Evolutionary conservation across 192 early-diverging fungal species (phyloP).

Genomic region (Entophlyctis helioformis): DNA sequence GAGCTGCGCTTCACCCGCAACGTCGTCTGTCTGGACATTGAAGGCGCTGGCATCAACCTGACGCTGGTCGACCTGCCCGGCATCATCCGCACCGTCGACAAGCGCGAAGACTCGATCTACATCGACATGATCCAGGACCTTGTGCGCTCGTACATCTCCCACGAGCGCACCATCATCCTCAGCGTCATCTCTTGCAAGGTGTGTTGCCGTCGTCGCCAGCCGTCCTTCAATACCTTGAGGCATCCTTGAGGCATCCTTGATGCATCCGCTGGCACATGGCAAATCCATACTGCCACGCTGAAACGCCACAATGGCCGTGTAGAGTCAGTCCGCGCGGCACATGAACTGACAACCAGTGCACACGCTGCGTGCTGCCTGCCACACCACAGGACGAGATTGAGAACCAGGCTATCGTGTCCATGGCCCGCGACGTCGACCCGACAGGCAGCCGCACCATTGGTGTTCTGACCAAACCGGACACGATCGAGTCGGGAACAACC

Average conservation of each 20-base stretch:
- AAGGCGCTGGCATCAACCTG: conserved; percentile 32
- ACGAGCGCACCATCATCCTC: conserved; percentile 38
- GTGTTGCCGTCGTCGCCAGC: no score
- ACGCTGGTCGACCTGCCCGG: conserved; percentile 52
- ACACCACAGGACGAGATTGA: conserved; percentile 51
- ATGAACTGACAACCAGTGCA: no score
- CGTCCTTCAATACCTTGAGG: no score
- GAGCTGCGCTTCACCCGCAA: conserved; percentile 35
- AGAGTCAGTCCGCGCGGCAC: no score
- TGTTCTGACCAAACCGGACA: conserved; percentile 52
- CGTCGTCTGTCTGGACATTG: conserved; percentile 43
- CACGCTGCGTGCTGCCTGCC: no score
- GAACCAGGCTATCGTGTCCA: conserved; percentile 39
- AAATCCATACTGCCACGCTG: no score
- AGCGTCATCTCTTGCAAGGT: conserved; percentile 45
- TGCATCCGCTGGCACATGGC: no score
- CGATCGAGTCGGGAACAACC: conserved; percentile 39
- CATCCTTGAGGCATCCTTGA: no score
- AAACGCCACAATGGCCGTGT: no score
- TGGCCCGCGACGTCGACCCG: conserved; percentile 39
- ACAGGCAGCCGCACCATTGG: conserved; percentile 38
- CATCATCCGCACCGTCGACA: conserved; percentile 36
- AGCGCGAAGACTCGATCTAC: conserved; percentile 23
- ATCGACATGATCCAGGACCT: conserved; percentile 35
- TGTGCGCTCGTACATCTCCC: conserved; percentile 31